phyloP scores from a whole-genome alignment of 768 basidiomycete genomes.

The Xerocomellus intermedius region DNA sequence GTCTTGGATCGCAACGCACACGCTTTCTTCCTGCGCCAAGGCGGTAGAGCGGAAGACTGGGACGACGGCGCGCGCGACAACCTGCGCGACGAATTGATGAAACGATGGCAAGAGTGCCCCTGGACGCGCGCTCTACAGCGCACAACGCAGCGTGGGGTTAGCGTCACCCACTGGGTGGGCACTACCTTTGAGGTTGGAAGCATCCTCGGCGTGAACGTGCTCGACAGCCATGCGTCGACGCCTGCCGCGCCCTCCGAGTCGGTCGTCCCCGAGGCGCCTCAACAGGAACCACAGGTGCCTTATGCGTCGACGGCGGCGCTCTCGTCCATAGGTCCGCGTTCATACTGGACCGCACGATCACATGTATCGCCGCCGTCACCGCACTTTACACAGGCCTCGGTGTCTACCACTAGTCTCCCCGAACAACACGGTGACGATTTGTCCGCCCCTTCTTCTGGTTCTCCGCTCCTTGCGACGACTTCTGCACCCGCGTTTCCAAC shows the following conservation, averaged over 20 bases:
- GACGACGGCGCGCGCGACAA: slow-evolving; percentile 49
- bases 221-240: slow-evolving; percentile 31
- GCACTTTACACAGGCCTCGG: slow-evolving; percentile 4
- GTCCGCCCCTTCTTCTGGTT: slow-evolving; percentile 24
- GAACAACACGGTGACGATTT: slow-evolving; percentile 10
- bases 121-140: slow-evolving; percentile 53
- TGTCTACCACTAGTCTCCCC: slow-evolving; percentile 16
- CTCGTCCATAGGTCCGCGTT: slow-evolving; percentile 21
- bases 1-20: slow-evolving; percentile 58
- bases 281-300: not conserved
- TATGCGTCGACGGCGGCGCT: slow-evolving; percentile 21
- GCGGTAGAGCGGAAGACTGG: slow-evolving; percentile 70
- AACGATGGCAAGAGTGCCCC: slow-evolving; percentile 63
- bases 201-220: slow-evolving; percentile 67
- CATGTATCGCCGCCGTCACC: slow-evolving; percentile 16
- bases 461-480: slow-evolving; percentile 19
- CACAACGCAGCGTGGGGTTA: slow-evolving; percentile 3
- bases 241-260: not conserved
- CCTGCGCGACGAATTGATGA: slow-evolving; percentile 55
- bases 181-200: slow-evolving; percentile 75
- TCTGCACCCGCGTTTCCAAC: slow-evolving; percentile 10
- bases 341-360: slow-evolving; percentile 23
- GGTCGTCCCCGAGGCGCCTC: slow-evolving; percentile 1
- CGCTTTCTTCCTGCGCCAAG: slow-evolving; percentile 60
- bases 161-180: slow-evolving; percentile 59